A percentile compares a stretch with the other conserved stretches of the same genome.
Evolutionary conservation across 2,329 filamentous ascomycete genomes (phyloP).

Genomic region (Ceratocystis albifundus): DNA sequence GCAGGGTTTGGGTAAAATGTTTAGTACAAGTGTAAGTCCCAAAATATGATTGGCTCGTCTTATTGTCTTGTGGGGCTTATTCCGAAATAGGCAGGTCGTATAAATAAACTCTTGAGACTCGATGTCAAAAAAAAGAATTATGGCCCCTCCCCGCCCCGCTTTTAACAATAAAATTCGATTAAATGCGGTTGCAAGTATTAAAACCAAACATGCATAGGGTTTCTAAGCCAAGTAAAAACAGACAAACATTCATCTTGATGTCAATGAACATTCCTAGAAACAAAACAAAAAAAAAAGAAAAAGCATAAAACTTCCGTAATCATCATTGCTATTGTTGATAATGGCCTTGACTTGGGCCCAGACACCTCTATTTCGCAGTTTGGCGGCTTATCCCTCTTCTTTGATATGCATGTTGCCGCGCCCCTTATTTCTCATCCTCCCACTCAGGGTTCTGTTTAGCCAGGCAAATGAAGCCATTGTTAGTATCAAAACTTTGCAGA

Average conservation of each 20-base stretch:
- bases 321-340: conserved; percentile 22
- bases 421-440: conserved; percentile 20
- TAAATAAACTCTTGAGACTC: not conserved
- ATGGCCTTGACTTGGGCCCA: conserved; percentile 16
- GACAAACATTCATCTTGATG: too few species aligned
- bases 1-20: conserved; percentile 16
- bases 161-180: not conserved
- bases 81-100: conserved; percentile 3
- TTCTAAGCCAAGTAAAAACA: too few species aligned
- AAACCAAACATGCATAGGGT: too few species aligned
- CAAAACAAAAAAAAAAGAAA: too few species aligned
- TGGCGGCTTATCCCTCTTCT: not conserved
- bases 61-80: not conserved
- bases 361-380: conserved; percentile 11
- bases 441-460: conserved; percentile 20
- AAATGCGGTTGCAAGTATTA: too few species aligned
- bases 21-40: conserved; percentile 19
- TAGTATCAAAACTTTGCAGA: not conserved
- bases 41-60: conserved; percentile 7
- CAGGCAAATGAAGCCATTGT: not conserved
- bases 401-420: not conserved
- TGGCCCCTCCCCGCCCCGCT: not conserved
- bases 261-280: not conserved
- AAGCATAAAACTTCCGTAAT: conserved; percentile 9
- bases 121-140: not conserved